Conservation (phyloP, 2,329 filamentous ascomycete species). For the Polychaeton citri region DNA sequence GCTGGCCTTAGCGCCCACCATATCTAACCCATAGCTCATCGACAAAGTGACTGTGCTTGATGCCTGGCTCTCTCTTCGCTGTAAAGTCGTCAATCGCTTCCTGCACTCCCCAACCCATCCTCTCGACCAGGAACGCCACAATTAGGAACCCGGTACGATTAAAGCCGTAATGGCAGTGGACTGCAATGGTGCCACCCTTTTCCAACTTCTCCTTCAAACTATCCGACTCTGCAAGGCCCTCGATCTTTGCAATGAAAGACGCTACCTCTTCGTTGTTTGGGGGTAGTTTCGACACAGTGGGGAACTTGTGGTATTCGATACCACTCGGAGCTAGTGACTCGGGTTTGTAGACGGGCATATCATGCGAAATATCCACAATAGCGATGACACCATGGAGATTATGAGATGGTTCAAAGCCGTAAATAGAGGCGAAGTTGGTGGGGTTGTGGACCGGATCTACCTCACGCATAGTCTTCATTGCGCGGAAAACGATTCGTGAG, state of each 20-base stretch:
- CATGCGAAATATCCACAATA: constrained; percentile 83
- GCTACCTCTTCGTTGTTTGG: constrained; percentile 50
- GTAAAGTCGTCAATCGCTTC: constrained; percentile 72
- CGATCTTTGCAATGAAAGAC: constrained; percentile 46
- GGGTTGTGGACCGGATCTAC: constrained; percentile 76
- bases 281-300: constrained; percentile 83
- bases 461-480: constrained; percentile 86
- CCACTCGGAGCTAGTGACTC: constrained; percentile 30
- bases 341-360: constrained; percentile 80
- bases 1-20: constrained; percentile 25
- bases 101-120: constrained; percentile 55
- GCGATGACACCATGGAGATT: constrained; percentile 13
- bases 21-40: constrained; percentile 75
- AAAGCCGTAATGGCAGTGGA: constrained; percentile 94
- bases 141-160: constrained; percentile 87
- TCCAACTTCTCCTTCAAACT: constrained; percentile 11
- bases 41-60: constrained; percentile 79
- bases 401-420: constrained; percentile 32
- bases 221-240: constrained; percentile 29
- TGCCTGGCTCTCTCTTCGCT: constrained; percentile 60
- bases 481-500: constrained; percentile 61
- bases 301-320: constrained; percentile 58
- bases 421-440: constrained; percentile 52
- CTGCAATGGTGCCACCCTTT: constrained; percentile 45
- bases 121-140: constrained; percentile 79